Evolutionary conservation across 768 basidiomycete genomes (phyloP).

Genomic region (Hericium alpestre): DNA sequence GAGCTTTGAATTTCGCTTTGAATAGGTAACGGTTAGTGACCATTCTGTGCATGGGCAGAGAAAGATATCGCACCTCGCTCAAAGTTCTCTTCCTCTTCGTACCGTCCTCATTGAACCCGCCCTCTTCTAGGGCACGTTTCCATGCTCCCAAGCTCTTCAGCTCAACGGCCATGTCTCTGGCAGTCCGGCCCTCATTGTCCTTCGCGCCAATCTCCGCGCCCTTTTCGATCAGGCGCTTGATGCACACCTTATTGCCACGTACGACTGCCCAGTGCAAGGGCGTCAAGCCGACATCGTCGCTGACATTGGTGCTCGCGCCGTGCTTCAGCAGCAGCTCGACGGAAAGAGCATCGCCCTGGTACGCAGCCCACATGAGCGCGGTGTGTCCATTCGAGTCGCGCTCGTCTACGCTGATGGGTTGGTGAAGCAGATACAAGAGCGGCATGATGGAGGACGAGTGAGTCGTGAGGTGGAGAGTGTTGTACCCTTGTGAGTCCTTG

Average conservation of each 20-base stretch:
- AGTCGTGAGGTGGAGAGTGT: constrained; percentile 88
- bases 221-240: constrained; percentile 74
- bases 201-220: constrained; percentile 75
- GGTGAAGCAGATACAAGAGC: constrained; percentile 81
- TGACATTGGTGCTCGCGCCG: constrained; percentile 67
- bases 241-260: constrained; percentile 81
- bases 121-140: constrained; percentile 82
- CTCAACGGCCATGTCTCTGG: constrained; percentile 90
- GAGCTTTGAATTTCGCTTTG: constrained; percentile 70
- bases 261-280: constrained; percentile 98
- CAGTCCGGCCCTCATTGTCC: constrained; percentile 77
- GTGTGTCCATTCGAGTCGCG: constrained; percentile 90
- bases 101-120: constrained; percentile 72
- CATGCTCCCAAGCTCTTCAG: constrained; percentile 86
- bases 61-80: constrained; percentile 43
- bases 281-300: constrained; percentile 75
- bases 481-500: constrained; percentile 89
- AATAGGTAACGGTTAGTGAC: neutral
- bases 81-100: constrained; percentile 54
- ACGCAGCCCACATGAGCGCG: constrained; percentile 96
- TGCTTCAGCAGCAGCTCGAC: constrained; percentile 85
- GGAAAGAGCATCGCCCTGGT: constrained; percentile 94
- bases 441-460: constrained; percentile 95
- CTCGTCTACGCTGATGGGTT: constrained; percentile 86
- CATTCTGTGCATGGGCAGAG: constrained; percentile 1